Evolutionary conservation across 768 basidiomycete species (phyloP), one percentile per base, ranked within the genome.

Genomic region (Collybia sp.): DNA sequence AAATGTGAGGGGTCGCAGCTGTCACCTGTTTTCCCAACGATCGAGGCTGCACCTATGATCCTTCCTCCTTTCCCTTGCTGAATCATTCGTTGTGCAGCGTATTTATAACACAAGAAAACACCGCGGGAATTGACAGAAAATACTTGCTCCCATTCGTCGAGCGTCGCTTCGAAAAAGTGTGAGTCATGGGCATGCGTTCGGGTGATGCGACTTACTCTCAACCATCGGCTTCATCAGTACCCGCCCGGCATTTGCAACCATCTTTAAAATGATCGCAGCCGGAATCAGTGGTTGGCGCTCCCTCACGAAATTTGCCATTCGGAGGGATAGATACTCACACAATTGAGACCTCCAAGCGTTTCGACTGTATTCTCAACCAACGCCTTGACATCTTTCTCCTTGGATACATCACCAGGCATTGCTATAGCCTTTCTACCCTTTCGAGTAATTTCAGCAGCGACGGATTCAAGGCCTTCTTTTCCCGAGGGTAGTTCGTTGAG

Each of bases 1-100:
- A 18, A 47, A 12, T 16, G 12, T n/a, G 17, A 33, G n/a, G n/a
- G 31, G 19, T 20, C 5, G 5, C 30, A 43, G 31, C 8, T 45
- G 32, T 30, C 18, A 58, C 59, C 66, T 52, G 51, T 53, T 45
- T 65, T 63, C 20, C 62, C 69, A 1, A 57, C 50, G 0, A 60
- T 6, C 1, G 69, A 71, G 1, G 55, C 54, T 1, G 68, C 66
- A 36, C 83, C 75, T 19, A 83, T 71, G 48, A 85, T 78, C 13
- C 75, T 67, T 1, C 82, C 79, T 12, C 79, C 73, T 5, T 60
- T 63, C 0, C 73, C 70, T 61, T 78, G 77, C 8, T 54, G 46
- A 8, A 81, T 68, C 84, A 85, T 85, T 53, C 78, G 75, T 43
- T 64, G 65, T 13, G 78, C 82, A 1, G 82, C 84, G 48, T 82